Percentiles rank a stretch among this genome's conserved stretches.
Conservation (phyloP, 768 basidiomycete genomes). For the Podaxis sp. region DNA sequence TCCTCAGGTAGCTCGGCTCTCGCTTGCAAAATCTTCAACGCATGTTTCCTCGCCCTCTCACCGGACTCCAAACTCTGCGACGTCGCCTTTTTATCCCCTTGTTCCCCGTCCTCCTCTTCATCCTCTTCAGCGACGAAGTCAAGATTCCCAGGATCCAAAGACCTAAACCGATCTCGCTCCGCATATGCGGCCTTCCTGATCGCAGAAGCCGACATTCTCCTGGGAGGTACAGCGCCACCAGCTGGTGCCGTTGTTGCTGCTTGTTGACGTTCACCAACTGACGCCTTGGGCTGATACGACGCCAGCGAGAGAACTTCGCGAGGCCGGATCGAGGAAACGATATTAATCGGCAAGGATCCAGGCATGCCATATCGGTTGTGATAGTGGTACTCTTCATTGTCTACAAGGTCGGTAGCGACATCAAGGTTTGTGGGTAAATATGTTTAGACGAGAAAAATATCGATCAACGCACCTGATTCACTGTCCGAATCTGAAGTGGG, state of each 20-base stretch:
- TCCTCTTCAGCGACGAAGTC: conserved; percentile 53
- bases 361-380: conserved; percentile 31
- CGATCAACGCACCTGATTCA: neutral
- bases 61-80: conserved; percentile 25
- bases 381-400: neutral
- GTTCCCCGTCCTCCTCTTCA: conserved; percentile 35
- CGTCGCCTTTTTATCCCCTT: conserved; percentile 17
- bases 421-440: neutral
- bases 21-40: conserved; percentile 65
- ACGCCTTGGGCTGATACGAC: conserved; percentile 52
- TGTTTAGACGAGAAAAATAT: neutral
- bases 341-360: conserved; percentile 61
- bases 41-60: conserved; percentile 51
- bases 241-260: conserved; percentile 25
- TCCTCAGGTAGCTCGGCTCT: conserved; percentile 63
- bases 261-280: conserved; percentile 31
- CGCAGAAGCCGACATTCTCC: conserved; percentile 39
- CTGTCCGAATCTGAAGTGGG: conserved; percentile 8
- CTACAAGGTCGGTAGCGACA: neutral
- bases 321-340: conserved; percentile 33
- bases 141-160: conserved; percentile 65
- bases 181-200: conserved; percentile 62
- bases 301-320: conserved; percentile 44
- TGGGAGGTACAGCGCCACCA: conserved; percentile 13
- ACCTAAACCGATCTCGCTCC: conserved; percentile 59